phyloP scores from a whole-genome alignment of 108 stramenopile species.

The Conticribra weissflogii region DNA sequence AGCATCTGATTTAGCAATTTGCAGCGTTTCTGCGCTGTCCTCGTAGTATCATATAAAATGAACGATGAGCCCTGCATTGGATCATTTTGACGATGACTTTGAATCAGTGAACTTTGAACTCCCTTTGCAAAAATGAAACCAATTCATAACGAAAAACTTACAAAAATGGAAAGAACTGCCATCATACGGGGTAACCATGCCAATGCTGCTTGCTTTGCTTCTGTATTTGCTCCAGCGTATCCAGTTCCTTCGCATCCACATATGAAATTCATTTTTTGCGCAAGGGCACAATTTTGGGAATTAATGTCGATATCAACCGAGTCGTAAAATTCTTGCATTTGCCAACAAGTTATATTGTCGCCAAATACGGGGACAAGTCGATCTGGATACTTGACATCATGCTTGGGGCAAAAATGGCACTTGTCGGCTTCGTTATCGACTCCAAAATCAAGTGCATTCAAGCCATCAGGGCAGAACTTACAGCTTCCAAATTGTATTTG shows the following conservation, averaged over 20 bases:
- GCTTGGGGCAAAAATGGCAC: constrained; percentile 5
- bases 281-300: too few relatives aligned
- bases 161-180: constrained; percentile 17
- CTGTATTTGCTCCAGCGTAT: constrained; percentile 16
- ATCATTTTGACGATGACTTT: too few relatives aligned
- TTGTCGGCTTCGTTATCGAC: neutral
- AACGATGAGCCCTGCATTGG: neutral
- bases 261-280: too few relatives aligned
- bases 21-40: neutral
- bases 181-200: constrained; percentile 16
- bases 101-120: too few relatives aligned
- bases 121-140: too few relatives aligned
- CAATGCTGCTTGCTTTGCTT: constrained; percentile 4
- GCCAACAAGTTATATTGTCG: too few relatives aligned
- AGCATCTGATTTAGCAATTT: constrained; percentile 20
- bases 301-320: constrained; percentile 12
- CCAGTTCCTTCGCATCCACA: constrained; percentile 19
- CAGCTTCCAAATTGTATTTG: neutral
- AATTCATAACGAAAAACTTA: too few relatives aligned
- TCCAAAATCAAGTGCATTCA: neutral
- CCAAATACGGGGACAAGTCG: too few relatives aligned
- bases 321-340: too few relatives aligned
- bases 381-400: too few relatives aligned
- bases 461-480: too few relatives aligned
- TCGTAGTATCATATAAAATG: neutral